These are phyloP conservation scores for Apodospora peruviana DNA, from an alignment of 495 filamentous ascomycete species.

Conservation along the genomic window DNA sequence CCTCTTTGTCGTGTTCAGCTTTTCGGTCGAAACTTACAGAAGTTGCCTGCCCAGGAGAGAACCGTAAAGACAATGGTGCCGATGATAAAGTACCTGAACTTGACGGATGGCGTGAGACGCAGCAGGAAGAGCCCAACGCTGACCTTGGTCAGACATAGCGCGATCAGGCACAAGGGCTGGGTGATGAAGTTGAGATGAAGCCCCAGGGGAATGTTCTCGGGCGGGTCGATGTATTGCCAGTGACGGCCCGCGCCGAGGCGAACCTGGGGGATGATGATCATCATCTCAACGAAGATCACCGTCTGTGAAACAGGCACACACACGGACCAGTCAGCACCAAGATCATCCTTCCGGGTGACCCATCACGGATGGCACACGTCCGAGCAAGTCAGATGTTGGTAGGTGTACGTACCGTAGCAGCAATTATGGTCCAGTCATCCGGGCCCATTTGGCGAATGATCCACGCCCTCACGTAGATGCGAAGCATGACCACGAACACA, in stretches of 20 bases:
- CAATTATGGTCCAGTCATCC: slow-evolving; percentile 22
- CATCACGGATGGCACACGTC: too few species aligned
- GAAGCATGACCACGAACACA: too few species aligned
- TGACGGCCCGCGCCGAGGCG: slow-evolving; percentile 38
- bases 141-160: slow-evolving; percentile 39
- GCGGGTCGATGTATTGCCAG: slow-evolving; percentile 22
- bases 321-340: background rate
- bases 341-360: too few species aligned
- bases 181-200: slow-evolving; percentile 42
- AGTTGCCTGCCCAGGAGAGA: too few species aligned
- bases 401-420: slow-evolving; percentile 11
- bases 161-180: slow-evolving; percentile 36
- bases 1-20: too few species aligned
- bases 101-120: slow-evolving; percentile 30
- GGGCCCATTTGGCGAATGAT: slow-evolving; percentile 9
- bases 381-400: background rate
- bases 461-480: too few species aligned
- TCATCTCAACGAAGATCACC: slow-evolving; percentile 22
- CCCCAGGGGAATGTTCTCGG: slow-evolving; percentile 16
- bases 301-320: background rate
- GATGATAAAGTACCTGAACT: too few species aligned
- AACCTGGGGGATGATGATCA: slow-evolving; percentile 35
- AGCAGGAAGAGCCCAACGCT: slow-evolving; percentile 43
- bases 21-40: too few species aligned
- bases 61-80: too few species aligned